A percentile compares a stretch with the other conserved stretches of the same genome.
These are phyloP conservation scores for Tolypocladium cylindrosporum DNA, from an alignment of 2,329 filamentous ascomycete species.

Conservation along the genomic window DNA sequence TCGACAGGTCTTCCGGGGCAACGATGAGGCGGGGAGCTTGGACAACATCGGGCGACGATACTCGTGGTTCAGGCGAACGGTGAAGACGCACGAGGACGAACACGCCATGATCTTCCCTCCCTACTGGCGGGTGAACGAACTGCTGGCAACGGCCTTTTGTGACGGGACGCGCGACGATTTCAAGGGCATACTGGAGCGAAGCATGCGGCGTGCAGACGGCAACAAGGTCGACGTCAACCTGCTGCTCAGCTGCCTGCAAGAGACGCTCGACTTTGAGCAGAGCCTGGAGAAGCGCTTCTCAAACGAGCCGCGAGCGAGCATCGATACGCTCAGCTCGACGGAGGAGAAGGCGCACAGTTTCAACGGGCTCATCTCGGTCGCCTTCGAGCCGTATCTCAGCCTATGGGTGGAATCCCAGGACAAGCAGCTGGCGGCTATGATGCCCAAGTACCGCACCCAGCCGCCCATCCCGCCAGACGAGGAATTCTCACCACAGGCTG, in stretches of 20 bases:
- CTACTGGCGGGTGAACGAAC: slow-evolving; percentile 83
- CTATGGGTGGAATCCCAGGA: slow-evolving; percentile 97
- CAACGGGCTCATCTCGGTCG: slow-evolving; percentile 85
- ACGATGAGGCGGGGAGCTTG: slow-evolving; percentile 89
- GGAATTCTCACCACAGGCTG: slow-evolving; percentile 81
- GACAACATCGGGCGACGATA: slow-evolving; percentile 95
- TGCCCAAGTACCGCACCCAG: slow-evolving; percentile 80
- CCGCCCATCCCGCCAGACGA: slow-evolving; percentile 74
- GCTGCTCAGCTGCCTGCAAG: slow-evolving; percentile 78
- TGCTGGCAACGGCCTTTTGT: slow-evolving; percentile 83
- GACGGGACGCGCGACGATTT: slow-evolving; percentile 94
- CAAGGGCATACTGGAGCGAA: slow-evolving; percentile 81
- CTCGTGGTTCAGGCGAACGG: slow-evolving; percentile 91
- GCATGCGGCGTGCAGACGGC: slow-evolving; percentile 68
- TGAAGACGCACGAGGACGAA: slow-evolving; percentile 93
- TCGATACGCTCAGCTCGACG: slow-evolving; percentile 76
- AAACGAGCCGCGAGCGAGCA: slow-evolving; percentile 63
- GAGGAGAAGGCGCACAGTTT: slow-evolving; percentile 71
- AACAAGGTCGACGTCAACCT: slow-evolving; percentile 83
- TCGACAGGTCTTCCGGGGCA: slow-evolving; percentile 87
- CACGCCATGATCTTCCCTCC: slow-evolving; percentile 80
- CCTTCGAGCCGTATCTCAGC: slow-evolving; percentile 94
- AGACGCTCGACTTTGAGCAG: slow-evolving; percentile 96
- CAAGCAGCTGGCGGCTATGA: slow-evolving; percentile 70
- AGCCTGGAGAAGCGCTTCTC: slow-evolving; percentile 77